phyloP scores from a whole-genome alignment of 2,329 filamentous ascomycete species.

The Botrytis elliptica region DNA sequence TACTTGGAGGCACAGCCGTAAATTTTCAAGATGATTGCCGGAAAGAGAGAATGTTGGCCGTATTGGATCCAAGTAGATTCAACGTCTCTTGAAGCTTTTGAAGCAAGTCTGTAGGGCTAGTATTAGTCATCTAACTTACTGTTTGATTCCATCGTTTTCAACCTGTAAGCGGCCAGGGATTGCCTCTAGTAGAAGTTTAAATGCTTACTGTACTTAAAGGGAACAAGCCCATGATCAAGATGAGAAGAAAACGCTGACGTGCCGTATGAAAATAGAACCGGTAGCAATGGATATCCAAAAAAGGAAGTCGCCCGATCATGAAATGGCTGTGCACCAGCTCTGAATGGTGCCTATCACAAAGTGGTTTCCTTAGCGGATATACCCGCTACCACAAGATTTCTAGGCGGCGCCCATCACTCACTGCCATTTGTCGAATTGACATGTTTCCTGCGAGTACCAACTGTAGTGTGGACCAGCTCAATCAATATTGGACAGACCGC shows the following conservation, averaged over 20 bases:
- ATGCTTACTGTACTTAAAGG: conserved; percentile 15
- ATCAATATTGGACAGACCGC: conserved; percentile 6
- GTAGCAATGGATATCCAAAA: conserved; percentile 18
- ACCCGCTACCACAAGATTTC: conserved; percentile 18
- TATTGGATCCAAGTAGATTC: conserved; percentile 11
- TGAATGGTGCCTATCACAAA: conserved; percentile 20
- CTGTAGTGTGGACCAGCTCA: conserved; percentile 16
- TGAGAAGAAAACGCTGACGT: conserved; percentile 8
- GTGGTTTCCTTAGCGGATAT: conserved; percentile 15
- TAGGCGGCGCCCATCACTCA: conserved; percentile 13
- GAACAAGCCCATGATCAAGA: conserved; percentile 5
- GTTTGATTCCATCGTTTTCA: conserved; percentile 11
- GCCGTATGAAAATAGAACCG: conserved; percentile 13
- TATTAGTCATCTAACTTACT: conserved; percentile 18
- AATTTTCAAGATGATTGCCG: conserved; percentile 8
- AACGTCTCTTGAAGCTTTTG: conserved; percentile 4
- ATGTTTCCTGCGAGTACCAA: conserved; percentile 11
- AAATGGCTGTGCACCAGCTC: conserved; percentile 18
- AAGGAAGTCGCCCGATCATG: conserved; percentile 11
- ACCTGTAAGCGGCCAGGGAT: conserved; percentile 18
- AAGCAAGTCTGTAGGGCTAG: neutral
- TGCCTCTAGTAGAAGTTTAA: conserved; percentile 1
- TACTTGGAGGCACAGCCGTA: conserved; percentile 10
- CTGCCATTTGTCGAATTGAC: conserved; percentile 18
- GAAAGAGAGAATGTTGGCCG: conserved; percentile 8